phyloP scores from a whole-genome alignment of 2,329 filamentous ascomycete genomes.

The Aspergillus floridensis region DNA sequence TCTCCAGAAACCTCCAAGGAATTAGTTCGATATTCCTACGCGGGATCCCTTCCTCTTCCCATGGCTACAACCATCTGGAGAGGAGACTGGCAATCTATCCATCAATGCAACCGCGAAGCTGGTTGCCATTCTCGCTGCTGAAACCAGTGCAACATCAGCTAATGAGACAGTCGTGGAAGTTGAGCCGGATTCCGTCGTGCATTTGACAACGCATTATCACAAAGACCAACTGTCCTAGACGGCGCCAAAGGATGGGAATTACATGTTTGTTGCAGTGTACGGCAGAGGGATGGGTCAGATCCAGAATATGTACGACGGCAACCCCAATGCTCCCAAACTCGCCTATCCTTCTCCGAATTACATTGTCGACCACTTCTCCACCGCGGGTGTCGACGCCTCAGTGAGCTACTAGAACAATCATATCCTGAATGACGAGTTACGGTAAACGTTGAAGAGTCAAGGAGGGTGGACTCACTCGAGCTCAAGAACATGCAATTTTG shows the following conservation, averaged over 20 bases:
- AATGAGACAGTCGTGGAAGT: no score
- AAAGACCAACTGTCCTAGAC: not conserved
- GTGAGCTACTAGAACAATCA: not conserved
- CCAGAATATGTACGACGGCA: conserved; percentile 2
- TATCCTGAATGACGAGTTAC: no score
- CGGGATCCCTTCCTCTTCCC: no score
- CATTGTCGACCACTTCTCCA: conserved; percentile 1
- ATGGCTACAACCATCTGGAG: no score
- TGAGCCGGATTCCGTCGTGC: no score
- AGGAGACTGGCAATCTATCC: no score
- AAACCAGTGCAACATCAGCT: no score
- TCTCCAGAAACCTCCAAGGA: not conserved
- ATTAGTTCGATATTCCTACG: not conserved
- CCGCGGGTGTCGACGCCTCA: not conserved
- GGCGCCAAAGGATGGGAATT: not conserved
- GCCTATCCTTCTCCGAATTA: not conserved
- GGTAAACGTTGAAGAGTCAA: not conserved
- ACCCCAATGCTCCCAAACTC: not conserved
- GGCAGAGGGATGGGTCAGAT: not conserved
- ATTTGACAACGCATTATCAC: not conserved
- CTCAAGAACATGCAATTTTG: conserved; percentile 3
- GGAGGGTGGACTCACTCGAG: not conserved
- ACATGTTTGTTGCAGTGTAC: conserved; percentile 2
- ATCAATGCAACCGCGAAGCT: no score
- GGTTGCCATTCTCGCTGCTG: no score